A percentile compares a stretch with the other conserved stretches of the same genome.
Conservation (phyloP, 345 rosid genomes). For the Populus simonii region DNA sequence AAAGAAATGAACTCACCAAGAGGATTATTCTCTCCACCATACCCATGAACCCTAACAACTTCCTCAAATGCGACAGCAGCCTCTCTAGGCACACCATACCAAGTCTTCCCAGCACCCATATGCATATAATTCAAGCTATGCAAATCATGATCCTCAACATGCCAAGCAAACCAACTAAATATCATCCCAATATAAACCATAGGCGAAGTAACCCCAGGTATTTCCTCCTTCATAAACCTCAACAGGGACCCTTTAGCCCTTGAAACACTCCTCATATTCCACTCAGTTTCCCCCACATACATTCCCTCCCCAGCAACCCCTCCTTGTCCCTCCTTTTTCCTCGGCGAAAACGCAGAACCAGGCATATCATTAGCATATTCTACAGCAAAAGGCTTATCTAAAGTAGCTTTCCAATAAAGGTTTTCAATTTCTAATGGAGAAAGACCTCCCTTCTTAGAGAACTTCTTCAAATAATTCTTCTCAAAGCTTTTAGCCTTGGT, state of each 20-base stretch:
- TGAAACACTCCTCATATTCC: constrained; percentile 97
- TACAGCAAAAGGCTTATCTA: constrained; percentile 87
- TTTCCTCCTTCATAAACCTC: constrained; percentile 96
- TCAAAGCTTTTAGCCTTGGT: constrained; percentile 79
- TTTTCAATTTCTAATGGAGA: constrained; percentile 81
- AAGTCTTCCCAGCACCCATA: constrained; percentile 91
- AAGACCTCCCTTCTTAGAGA: constrained; percentile 45
- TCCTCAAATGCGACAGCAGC: constrained; percentile 95
- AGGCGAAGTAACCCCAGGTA: constrained; percentile 97
- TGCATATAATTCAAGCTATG: constrained; percentile 98
- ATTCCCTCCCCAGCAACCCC: constrained; percentile 51
- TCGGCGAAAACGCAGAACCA: constrained; percentile 79
- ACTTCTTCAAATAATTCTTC: constrained; percentile 60
- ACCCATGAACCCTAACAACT: constrained; percentile 91
- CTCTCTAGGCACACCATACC: constrained; percentile 97
- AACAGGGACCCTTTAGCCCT: constrained; percentile 87
- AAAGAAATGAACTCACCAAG: constrained; percentile 54
- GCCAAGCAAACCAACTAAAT: constrained; percentile 99
- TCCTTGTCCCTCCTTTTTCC: constrained; percentile 34
- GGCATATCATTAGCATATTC: constrained; percentile 99
- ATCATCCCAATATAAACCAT: constrained; percentile 96
- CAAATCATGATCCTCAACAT: constrained; percentile 94
- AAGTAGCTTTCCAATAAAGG: constrained; percentile 91
- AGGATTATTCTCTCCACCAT: constrained; percentile 92
- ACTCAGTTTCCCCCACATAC: constrained; percentile 79